A percentile compares a stretch with the other conserved stretches of the same genome.
Conservation (phyloP, 2,329 filamentous ascomycete species). For the Trichoderma simmonsii region DNA sequence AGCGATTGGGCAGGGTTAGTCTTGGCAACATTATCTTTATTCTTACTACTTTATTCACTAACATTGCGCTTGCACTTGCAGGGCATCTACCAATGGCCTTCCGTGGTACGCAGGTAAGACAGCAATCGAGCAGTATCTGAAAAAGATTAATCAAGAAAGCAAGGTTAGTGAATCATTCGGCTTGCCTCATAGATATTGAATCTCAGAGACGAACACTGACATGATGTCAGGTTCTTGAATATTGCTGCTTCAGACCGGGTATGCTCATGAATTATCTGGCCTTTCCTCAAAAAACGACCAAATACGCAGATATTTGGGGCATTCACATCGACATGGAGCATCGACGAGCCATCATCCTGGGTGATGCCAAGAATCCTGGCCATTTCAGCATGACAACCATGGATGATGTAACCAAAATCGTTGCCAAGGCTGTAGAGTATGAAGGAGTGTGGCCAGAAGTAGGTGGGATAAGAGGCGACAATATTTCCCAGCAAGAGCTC, state of each 20-base stretch:
- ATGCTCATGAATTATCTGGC: constrained; percentile 54
- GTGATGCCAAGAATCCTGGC: constrained; percentile 38
- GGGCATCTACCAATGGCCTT: constrained; percentile 33
- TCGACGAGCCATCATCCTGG: constrained; percentile 40
- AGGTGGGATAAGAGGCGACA: constrained; percentile 40
- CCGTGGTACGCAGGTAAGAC: constrained; percentile 51
- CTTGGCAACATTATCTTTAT: neutral
- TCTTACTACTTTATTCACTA: neutral
- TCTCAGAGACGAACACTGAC: neutral
- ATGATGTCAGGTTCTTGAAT: constrained; percentile 44
- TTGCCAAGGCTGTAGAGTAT: constrained; percentile 42
- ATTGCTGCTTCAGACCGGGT: constrained; percentile 53
- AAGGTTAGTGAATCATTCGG: neutral
- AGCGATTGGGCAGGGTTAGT: constrained; percentile 42
- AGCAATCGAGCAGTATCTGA: constrained; percentile 47
- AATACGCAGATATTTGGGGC: constrained; percentile 39
- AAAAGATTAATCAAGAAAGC: constrained; percentile 40
- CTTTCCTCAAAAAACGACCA: constrained; percentile 44
- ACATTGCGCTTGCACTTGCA: neutral
- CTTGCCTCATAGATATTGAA: too few relatives aligned
- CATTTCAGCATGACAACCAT: constrained; percentile 38
- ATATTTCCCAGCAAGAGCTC: constrained; percentile 34
- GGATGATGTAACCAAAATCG: constrained; percentile 39
- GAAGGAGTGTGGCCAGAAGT: constrained; percentile 40
- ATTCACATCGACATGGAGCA: constrained; percentile 37